phyloP scores from a whole-genome alignment of 371 early-diverging fungal species.

The Catenaria anguillulae region DNA sequence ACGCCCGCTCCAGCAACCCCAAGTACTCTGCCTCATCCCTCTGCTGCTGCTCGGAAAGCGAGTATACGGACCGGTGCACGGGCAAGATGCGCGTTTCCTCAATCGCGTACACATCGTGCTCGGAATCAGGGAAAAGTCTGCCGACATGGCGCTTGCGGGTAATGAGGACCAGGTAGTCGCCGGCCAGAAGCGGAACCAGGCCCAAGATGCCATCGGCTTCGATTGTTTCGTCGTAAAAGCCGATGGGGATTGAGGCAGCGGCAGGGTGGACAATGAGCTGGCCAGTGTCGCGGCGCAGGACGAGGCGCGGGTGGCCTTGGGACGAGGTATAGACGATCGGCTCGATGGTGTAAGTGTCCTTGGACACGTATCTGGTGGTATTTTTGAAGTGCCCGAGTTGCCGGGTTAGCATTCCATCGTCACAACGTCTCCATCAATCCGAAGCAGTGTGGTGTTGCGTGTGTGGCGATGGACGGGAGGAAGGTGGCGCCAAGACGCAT shows the following conservation, averaged over 20 bases:
- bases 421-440: too few species aligned
- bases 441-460: too few species aligned
- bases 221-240: neutral
- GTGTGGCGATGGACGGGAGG: too few species aligned
- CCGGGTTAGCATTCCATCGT: too few species aligned
- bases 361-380: conserved; percentile 15
- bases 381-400: too few species aligned
- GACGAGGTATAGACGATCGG: conserved; percentile 13
- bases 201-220: conserved; percentile 17
- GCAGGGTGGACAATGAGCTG: neutral
- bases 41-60: conserved; percentile 20
- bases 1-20: conserved; percentile 45
- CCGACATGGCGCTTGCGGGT: conserved; percentile 59
- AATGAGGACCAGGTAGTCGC: conserved; percentile 70
- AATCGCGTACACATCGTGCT: conserved; percentile 54
- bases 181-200: conserved; percentile 21
- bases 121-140: conserved; percentile 16
- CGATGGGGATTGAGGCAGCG: neutral
- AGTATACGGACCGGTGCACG: conserved; percentile 24
- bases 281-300: conserved; percentile 1
- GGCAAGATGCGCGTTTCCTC: conserved; percentile 57
- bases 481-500: too few species aligned
- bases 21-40: conserved; percentile 63
- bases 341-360: conserved; percentile 23
- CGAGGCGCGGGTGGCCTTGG: neutral